Evolutionary conservation across 306 rosid genomes (phyloP).

Genomic region (Mucuna pruriens): DNA sequence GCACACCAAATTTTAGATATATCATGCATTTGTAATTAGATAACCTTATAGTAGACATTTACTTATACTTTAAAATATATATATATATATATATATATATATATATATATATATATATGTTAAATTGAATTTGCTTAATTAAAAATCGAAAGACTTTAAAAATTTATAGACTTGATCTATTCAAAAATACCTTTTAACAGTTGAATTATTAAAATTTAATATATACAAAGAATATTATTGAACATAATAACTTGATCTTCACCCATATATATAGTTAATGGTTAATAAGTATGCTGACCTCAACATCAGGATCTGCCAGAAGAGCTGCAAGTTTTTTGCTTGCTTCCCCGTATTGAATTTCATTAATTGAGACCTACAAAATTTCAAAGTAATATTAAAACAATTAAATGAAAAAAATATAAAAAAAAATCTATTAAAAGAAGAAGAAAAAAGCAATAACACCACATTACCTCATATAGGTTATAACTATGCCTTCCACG

Average conservation of each 20-base stretch:
- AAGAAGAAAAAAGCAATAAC: conserved; percentile 11
- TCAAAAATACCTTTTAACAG: neutral
- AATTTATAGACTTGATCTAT: neutral
- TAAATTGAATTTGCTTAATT: too few species aligned
- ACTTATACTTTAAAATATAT: neutral
- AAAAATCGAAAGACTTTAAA: too few species aligned
- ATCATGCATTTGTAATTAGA: neutral
- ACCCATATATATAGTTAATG: neutral
- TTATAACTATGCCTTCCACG: conserved; percentile 81
- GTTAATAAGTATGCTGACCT: conserved; percentile 62
- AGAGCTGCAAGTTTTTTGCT: conserved; percentile 82
- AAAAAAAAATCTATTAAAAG: conserved; percentile 2
- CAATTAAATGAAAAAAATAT: conserved; percentile 18
- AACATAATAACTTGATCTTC: neutral
- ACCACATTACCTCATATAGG: conserved; percentile 74
- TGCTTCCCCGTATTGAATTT: conserved; percentile 68
- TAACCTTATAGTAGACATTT: neutral
- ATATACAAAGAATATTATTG: neutral
- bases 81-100: too few species aligned
- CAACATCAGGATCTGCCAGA: conserved; percentile 95
- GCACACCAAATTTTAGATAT: neutral
- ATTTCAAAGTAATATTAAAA: conserved; percentile 26
- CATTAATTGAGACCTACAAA: conserved; percentile 69
- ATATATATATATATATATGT: too few species aligned
- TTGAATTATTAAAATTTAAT: neutral